These are phyloP conservation scores for Ophiocordyceps camponoti-leonardi DNA, from an alignment of 2,329 filamentous ascomycete species.

Conservation along the genomic window DNA sequence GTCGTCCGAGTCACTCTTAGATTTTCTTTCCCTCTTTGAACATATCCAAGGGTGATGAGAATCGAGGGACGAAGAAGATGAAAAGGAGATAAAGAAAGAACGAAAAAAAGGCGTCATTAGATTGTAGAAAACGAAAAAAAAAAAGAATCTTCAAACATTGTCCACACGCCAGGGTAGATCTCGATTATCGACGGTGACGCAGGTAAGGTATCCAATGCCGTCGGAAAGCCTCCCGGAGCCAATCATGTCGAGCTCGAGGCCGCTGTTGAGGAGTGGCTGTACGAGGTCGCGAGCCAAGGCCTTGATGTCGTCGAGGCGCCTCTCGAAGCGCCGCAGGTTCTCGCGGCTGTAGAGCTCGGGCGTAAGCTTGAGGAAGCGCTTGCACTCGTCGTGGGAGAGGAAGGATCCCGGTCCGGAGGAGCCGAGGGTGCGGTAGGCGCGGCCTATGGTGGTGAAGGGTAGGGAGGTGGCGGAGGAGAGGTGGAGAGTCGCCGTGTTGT, in stretches of 20 bases:
- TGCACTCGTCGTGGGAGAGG: slow-evolving; percentile 72
- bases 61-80: too few species aligned
- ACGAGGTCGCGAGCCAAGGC: slow-evolving; percentile 67
- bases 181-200: slow-evolving; percentile 27
- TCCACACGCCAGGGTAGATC: slow-evolving; percentile 33
- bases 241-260: slow-evolving; percentile 58
- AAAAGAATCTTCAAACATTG: too few species aligned
- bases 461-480: slow-evolving; percentile 19
- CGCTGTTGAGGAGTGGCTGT: slow-evolving; percentile 70
- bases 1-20: too few species aligned
- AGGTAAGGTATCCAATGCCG: slow-evolving; percentile 31
- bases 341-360: slow-evolving; percentile 74
- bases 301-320: slow-evolving; percentile 78
- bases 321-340: slow-evolving; percentile 72
- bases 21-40: too few species aligned
- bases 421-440: slow-evolving; percentile 64
- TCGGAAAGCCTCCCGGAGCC: slow-evolving; percentile 22
- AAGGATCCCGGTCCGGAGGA: slow-evolving; percentile 42
- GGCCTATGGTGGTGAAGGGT: slow-evolving; percentile 44
- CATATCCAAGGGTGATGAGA: too few species aligned
- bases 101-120: too few species aligned
- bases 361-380: slow-evolving; percentile 70
- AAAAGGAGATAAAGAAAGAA: too few species aligned
- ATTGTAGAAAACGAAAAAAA: too few species aligned
- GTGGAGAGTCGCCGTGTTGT: slow-evolving; percentile 56